A percentile compares a stretch with the other conserved stretches of the same genome.
These are phyloP conservation scores for Metarhizium guizhouense DNA, from an alignment of 2,329 filamentous ascomycete species.

Conservation along the genomic window DNA sequence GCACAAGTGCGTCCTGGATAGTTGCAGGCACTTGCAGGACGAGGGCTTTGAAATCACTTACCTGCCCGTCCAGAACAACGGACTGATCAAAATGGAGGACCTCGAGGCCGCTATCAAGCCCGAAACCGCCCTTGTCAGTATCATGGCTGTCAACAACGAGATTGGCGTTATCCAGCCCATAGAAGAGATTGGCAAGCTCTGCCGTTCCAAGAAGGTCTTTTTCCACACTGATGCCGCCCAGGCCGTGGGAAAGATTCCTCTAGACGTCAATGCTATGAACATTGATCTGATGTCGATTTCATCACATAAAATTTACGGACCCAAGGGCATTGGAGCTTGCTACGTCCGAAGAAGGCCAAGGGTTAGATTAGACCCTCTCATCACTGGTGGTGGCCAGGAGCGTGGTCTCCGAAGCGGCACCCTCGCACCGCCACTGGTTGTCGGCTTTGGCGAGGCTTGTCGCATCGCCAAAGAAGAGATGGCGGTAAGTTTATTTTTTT, in stretches of 20 bases:
- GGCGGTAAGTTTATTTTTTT: conserved; percentile 55
- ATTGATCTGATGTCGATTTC: conserved; percentile 98
- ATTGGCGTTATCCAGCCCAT: conserved; percentile 98
- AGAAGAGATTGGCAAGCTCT: conserved; percentile 86
- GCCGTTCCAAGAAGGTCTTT: conserved; percentile 85
- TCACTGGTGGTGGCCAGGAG: conserved; percentile 93
- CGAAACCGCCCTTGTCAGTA: conserved; percentile 85
- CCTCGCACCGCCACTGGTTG: conserved; percentile 76
- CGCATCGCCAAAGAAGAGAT: conserved; percentile 86
- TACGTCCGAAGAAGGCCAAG: conserved; percentile 87
- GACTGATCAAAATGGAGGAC: conserved; percentile 75
- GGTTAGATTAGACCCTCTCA: conserved; percentile 91
- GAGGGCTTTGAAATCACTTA: conserved; percentile 98
- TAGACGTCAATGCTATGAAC: conserved; percentile 97
- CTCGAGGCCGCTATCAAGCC: conserved; percentile 84
- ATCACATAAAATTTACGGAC: conserved; percentile 96
- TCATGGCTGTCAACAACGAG: conserved; percentile 99
- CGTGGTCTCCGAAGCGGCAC: conserved; percentile 91
- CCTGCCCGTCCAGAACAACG: conserved; percentile 77
- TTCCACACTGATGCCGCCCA: conserved; percentile 97
- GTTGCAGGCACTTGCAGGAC: conserved; percentile 91
- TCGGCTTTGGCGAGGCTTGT: conserved; percentile 93
- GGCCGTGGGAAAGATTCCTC: conserved; percentile 94
- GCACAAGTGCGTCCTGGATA: conserved; percentile 98
- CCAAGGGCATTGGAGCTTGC: conserved; percentile 94